Base-by-base conservation (phyloP, 345 rosid genomes). In the Boechera retrofracta region DNA sequence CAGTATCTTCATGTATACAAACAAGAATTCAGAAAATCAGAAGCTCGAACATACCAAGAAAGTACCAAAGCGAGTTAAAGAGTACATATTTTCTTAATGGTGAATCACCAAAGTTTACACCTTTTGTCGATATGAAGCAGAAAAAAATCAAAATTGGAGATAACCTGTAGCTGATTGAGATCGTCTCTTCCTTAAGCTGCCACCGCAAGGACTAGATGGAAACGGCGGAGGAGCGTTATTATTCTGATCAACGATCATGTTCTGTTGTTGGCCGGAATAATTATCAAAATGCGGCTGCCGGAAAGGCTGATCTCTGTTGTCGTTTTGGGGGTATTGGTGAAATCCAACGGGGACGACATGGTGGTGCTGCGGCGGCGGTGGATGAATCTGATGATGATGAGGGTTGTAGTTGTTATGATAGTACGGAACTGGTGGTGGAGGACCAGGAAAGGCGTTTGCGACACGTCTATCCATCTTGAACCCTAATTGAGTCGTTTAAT, bases 131-230 rank as follows among this genome's bases (percentile, higher is more conserved):
- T 15, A 41, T 2, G 41, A 55, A 54, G 51, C 33, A 18, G 48
- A 4, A 63, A 39, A 32, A 58, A 39, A 39, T 9, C 6, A 67
- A 58, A 55, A 58, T 39, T 31, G 36, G 69, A 59, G 11, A 59
- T 5, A 41, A 82, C 88, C 87, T 57, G 78, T 75, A 67, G 79
- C 65, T 26, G 87, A 45, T 44, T 48, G 73, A 69, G 82, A 78
- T 4, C 83, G 81, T 83, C 96, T 75, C 82, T 86, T 90, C 67
- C 87, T 84, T 29, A 51, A 60, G 73, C 65, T 74, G 16, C 75
- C 82, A 47, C 79, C 81, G 31, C 52, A 57, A 63, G 79, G 71
- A 75, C 81, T 70, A 24, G 35, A 64, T 33, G 78, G 64, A 56
- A 80, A 77, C 24, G 80, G 58, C 31, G 68, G 74, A 48, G 55